phyloP scores from a whole-genome alignment of 2,329 filamentous ascomycete species.

The Diaporthe longicolla region DNA sequence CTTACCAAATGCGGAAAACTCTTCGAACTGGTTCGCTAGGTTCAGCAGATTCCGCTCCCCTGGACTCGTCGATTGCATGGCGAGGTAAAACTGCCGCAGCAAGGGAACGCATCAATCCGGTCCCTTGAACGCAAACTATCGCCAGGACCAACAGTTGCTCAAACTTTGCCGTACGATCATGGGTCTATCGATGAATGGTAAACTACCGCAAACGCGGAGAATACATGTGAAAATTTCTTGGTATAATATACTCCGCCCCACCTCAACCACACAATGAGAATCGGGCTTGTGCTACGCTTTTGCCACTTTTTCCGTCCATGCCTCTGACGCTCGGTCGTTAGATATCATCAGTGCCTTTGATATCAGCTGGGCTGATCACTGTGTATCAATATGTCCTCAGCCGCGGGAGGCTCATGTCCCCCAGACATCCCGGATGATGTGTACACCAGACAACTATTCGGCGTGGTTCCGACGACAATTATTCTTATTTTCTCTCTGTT shows the following conservation, averaged over 20 bases:
- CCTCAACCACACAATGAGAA: neutral
- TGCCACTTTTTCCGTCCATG: neutral
- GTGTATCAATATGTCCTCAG: constrained; percentile 12
- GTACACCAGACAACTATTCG: constrained; percentile 23
- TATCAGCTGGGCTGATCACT: constrained; percentile 27
- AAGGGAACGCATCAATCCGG: constrained; percentile 22
- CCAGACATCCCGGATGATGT: constrained; percentile 35
- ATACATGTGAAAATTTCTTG: neutral
- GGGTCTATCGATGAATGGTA: neutral
- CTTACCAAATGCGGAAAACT: constrained; percentile 18
- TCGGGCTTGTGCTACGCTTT: neutral
- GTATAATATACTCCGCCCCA: constrained; percentile 29
- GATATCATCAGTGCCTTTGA: neutral
- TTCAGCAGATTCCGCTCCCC: neutral
- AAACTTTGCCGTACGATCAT: neutral
- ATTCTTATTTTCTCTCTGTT: constrained; percentile 36
- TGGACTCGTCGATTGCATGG: neutral
- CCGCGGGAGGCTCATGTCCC: neutral
- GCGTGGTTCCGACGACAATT: constrained; percentile 37
- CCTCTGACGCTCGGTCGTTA: constrained; percentile 8
- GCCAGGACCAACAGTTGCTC: neutral
- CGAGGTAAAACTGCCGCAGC: neutral
- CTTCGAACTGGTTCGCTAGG: neutral
- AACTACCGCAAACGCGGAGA: no score
- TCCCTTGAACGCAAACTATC: neutral